Conservation (phyloP, 441 rosid species). For the Pelargonium exstipulatum region DNA sequence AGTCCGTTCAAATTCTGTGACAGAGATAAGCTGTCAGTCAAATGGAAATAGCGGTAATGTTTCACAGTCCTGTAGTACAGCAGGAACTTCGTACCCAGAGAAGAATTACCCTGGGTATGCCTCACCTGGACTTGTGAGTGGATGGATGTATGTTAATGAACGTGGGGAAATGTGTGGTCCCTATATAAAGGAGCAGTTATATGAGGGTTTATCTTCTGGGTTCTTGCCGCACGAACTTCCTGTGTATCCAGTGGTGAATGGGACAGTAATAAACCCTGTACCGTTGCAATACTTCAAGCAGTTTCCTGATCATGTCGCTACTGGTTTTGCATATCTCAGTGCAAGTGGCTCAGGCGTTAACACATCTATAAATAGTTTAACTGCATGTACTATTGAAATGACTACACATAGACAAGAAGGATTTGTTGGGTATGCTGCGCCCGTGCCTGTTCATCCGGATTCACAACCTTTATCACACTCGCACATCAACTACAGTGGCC, state of each 20-base stretch:
- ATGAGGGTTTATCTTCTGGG: conserved; percentile 71
- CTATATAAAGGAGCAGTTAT: conserved; percentile 75
- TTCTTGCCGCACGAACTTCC: conserved; percentile 87
- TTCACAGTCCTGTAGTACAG: conserved; percentile 42
- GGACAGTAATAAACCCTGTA: conserved; percentile 52
- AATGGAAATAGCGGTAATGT: conserved; percentile 51
- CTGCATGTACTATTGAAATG: conserved; percentile 24
- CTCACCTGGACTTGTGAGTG: conserved; percentile 47
- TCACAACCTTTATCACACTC: conserved; percentile 30
- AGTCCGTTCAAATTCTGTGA: conserved; percentile 31
- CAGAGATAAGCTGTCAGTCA: conserved; percentile 52
- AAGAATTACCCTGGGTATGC: conserved; percentile 36
- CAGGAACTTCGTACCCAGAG: conserved; percentile 34
- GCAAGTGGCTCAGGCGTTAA: conserved; percentile 28
- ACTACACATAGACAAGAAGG: conserved; percentile 28
- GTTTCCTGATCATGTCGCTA: conserved; percentile 80
- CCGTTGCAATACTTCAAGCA: conserved; percentile 84
- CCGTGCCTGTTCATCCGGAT: conserved; percentile 23
- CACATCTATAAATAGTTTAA: conserved; percentile 24
- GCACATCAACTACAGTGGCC: conserved; percentile 25
- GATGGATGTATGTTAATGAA: conserved; percentile 90
- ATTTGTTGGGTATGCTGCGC: conserved; percentile 24
- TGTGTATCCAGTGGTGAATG: conserved; percentile 73
- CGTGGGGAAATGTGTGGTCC: conserved; percentile 93
- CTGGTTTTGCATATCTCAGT: conserved; percentile 67